These are phyloP conservation scores for Brassica hybrid DNA, from an alignment of 441 rosid species.

Conservation along the genomic window DNA sequence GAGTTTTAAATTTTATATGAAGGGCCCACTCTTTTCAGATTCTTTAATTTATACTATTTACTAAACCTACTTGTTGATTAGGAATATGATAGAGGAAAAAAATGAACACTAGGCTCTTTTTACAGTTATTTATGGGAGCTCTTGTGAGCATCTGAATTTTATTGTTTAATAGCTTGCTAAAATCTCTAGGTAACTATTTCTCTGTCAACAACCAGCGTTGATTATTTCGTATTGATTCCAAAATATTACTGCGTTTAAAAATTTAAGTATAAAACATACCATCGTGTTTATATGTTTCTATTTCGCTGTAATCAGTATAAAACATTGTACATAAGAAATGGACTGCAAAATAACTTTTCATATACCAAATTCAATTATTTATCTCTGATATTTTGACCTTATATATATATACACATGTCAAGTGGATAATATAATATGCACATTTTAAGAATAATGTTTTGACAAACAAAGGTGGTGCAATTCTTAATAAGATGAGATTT, in stretches of 20 bases:
- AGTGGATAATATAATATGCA: no score
- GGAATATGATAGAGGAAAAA: background rate
- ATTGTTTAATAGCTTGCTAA: background rate
- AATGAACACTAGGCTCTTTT: conserved; percentile 4
- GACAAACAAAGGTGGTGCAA: conserved; percentile 18
- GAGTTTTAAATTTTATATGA: conserved; percentile 5
- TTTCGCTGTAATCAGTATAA: background rate
- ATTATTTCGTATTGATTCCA: background rate
- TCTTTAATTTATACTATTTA: conserved; percentile 7
- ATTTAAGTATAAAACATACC: background rate
- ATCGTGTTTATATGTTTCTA: background rate
- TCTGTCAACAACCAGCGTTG: conserved; percentile 2
- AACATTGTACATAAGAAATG: conserved; percentile 1
- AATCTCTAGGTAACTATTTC: background rate
- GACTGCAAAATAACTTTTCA: background rate
- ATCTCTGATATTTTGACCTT: background rate
- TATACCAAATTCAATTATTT: background rate
- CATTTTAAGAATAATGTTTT: conserved; percentile 12
- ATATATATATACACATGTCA: background rate
- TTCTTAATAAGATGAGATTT: conserved; percentile 9
- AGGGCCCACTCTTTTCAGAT: conserved; percentile 28
- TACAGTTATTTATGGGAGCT: background rate
- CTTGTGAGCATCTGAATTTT: no score
- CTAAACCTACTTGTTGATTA: conserved; percentile 8
- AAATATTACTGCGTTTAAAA: background rate